phyloP scores from a whole-genome alignment of 2,329 filamentous ascomycete species.

The Cladosporium sp. region DNA sequence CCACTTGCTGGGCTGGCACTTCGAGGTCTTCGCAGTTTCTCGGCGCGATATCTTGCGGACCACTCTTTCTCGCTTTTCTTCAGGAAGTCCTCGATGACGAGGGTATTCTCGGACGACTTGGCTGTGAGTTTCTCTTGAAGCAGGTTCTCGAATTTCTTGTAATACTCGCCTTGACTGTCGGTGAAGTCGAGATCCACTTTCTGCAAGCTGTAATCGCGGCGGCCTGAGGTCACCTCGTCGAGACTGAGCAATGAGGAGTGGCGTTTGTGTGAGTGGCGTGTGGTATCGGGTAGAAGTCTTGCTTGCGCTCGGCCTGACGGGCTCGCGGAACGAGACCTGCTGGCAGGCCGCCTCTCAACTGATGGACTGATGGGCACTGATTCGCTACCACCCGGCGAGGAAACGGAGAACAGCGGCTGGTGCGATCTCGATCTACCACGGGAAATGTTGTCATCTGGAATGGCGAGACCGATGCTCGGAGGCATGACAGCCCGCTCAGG shows the following conservation, averaged over 20 bases:
- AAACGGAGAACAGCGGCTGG: neutral
- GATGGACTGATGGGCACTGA: slow-evolving; percentile 18
- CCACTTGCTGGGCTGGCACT: slow-evolving; percentile 14
- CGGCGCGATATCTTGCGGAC: slow-evolving; percentile 55
- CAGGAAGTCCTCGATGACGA: slow-evolving; percentile 62
- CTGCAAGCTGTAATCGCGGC: slow-evolving; percentile 18
- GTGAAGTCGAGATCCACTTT: slow-evolving; percentile 51
- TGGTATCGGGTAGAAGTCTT: neutral
- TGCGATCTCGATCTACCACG: neutral
- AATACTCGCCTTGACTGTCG: slow-evolving; percentile 58
- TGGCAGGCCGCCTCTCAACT: slow-evolving; percentile 40
- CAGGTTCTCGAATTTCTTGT: slow-evolving; percentile 51
- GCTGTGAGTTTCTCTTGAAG: slow-evolving; percentile 49
- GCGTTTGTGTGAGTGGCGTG: neutral
- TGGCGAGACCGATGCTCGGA: neutral
- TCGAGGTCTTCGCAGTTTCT: slow-evolving; percentile 50
- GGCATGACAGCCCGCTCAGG: neutral
- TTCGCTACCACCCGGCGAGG: neutral
- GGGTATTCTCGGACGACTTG: slow-evolving; percentile 51
- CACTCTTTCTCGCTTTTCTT: slow-evolving; percentile 62
- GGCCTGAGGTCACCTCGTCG: neutral
- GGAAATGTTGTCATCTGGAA: neutral
- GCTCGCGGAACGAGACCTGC: slow-evolving; percentile 46
- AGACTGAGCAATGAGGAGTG: neutral
- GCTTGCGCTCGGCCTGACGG: neutral